Evolutionary conservation across 1,284 basidiomycete species (phyloP).

Genomic region (Irpex sp.): DNA sequence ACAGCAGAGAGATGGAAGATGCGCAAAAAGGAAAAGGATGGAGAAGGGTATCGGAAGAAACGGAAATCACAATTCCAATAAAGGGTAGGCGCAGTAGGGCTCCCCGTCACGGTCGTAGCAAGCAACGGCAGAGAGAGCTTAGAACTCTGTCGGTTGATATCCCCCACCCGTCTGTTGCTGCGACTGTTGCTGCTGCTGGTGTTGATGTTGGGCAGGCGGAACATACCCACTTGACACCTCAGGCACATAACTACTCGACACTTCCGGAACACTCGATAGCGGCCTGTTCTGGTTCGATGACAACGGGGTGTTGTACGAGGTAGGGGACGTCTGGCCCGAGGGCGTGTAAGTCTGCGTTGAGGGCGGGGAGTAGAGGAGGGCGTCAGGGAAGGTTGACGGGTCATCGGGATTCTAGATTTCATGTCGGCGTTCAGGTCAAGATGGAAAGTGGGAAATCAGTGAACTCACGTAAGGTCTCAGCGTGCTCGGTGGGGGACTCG

Average conservation of each 20-base stretch:
- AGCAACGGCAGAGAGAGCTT: neutral
- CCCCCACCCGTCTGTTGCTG: neutral
- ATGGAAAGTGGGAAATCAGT: neutral
- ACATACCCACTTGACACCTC: neutral
- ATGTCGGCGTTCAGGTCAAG: neutral
- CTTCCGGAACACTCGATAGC: neutral
- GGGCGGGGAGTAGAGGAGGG: neutral
- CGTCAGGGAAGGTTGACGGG: conserved; percentile 4
- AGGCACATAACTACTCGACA: neutral
- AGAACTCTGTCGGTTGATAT: neutral
- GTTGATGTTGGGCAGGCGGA: neutral
- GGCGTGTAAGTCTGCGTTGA: neutral
- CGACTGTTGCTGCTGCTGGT: neutral
- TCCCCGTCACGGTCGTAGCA: neutral
- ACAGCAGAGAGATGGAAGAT: too few species aligned
- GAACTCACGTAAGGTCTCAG: conserved; percentile 2
- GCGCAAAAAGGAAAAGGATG: too few species aligned
- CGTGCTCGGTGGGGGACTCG: neutral
- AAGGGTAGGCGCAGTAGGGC: too few species aligned
- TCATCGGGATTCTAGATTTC: conserved; percentile 4
- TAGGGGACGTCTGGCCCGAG: neutral
- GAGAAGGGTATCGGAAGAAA: too few species aligned
- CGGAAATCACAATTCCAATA: too few species aligned
- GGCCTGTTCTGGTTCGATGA: neutral
- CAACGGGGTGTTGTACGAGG: neutral